These are phyloP conservation scores for Aspergillus hancockii DNA, from an alignment of 495 filamentous ascomycete species.

Conservation along the genomic window DNA sequence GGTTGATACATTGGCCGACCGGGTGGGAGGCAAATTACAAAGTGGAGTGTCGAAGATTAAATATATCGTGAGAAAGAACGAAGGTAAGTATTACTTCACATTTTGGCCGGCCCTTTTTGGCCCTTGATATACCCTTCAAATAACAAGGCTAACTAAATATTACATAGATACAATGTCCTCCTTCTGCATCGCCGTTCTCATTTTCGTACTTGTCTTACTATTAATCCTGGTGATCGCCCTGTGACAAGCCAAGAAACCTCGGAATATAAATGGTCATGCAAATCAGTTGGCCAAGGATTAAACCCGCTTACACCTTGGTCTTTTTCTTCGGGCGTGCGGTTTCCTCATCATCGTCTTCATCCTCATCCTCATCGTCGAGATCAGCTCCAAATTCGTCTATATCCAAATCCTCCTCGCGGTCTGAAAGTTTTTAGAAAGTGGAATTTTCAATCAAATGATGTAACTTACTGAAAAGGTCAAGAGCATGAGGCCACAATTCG, in stretches of 20 bases:
- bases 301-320: conserved; percentile 38
- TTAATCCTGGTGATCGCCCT: conserved; percentile 69
- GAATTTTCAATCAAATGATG: neutral
- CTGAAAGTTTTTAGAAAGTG: conserved; percentile 5
- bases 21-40: conserved; percentile 82
- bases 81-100: conserved; percentile 58
- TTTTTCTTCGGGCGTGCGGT: conserved; percentile 44
- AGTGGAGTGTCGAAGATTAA: conserved; percentile 83
- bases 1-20: conserved; percentile 78
- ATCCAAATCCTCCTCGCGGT: conserved; percentile 30
- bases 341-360: conserved; percentile 33
- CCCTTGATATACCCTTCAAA: neutral
- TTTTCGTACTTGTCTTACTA: conserved; percentile 80
- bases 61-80: conserved; percentile 85
- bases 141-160: neutral
- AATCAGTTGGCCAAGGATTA: conserved; percentile 1
- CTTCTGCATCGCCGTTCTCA: conserved; percentile 87
- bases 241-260: conserved; percentile 32
- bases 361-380: conserved; percentile 20
- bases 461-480: conserved; percentile 85
- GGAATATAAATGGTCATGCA: neutral
- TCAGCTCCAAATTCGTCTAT: conserved; percentile 33
- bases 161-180: conserved; percentile 74
- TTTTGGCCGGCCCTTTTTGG: conserved; percentile 10
- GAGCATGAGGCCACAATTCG: conserved; percentile 82